Evolutionary conservation across 176 grass and related monocot genomes (phyloP), one percentile per base, ranked within the genome.

Genomic region (Chrysopogon serrulatus): DNA sequence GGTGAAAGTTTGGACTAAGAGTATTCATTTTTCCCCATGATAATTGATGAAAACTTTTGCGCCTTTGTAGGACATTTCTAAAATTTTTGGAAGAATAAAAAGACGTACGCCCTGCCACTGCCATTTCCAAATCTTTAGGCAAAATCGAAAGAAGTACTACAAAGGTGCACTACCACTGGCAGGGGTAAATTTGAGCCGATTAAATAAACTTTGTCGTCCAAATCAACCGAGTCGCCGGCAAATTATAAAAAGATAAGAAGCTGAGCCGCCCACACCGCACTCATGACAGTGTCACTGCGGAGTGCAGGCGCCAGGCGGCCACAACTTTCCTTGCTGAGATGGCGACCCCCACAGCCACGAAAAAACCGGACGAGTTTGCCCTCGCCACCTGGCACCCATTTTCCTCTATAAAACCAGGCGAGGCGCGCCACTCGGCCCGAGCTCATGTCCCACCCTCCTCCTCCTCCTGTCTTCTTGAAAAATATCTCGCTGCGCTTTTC

Each of bases 401-500:
- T 36, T 17, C 17, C 15, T 23, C 62, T 84, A 77, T 60, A 76
- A 82, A 35, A 76, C 56, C 23, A 47, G 12, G 10, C 3, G 56
- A 19, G 73, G 21, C 7, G 26, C 21, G 35, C 53, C 54, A 49
- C 9, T 2, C 4, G 10, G 43, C 21, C 24, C 21, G 32, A 65
- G 18, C 26, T 15, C 26, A 12, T 1, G 23, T 35, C 26, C 49
- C 54, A 40, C 45, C 7, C 23, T 6, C 49, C 64, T 49, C 28
- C 5, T n/a, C 10, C 32, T 28, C n/a, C 5, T 1, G 4, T 2
- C 2, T 45, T 11, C 0, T n/a, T n/a, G n/a, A n/a, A 35, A 86
- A 76, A 75, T 35, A 68, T 59, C 70, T 15, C 8, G 2, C 31
- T 36, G 78, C 71, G 8, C 60, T 85, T 89, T 85, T 71, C 12